Percentiles rank a stretch among this genome's conserved stretches.
phyloP scores from a whole-genome alignment of 192 early-diverging fungal species.

The Coemansia sp. region DNA sequence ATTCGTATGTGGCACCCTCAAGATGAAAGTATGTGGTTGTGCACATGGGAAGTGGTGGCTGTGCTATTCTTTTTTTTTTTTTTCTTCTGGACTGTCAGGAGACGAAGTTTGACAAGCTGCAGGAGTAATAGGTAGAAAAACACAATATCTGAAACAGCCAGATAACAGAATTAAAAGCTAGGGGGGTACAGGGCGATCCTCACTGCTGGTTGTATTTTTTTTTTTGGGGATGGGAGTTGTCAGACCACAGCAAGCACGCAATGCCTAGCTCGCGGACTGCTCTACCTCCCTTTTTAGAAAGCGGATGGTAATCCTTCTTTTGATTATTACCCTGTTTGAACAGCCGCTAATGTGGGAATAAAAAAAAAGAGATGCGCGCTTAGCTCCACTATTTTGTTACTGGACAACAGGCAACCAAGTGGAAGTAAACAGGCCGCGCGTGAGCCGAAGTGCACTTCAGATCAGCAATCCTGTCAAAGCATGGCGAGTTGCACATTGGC shows the following conservation, averaged over 20 bases:
- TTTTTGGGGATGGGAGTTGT: neutral
- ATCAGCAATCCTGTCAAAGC: neutral
- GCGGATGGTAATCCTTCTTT: constrained; percentile 3
- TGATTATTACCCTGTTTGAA: neutral
- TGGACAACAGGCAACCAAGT: neutral
- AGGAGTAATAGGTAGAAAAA: neutral
- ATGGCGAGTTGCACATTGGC: neutral
- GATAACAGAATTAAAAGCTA: neutral
- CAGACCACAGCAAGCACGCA: constrained; percentile 6
- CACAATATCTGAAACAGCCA: neutral
- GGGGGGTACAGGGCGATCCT: constrained; percentile 8
- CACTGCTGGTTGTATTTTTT: neutral
- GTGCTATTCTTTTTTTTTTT: neutral
- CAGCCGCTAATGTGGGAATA: neutral
- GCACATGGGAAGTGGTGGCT: neutral
- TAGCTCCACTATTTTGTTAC: neutral
- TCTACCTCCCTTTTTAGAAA: neutral
- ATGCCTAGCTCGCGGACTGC: constrained; percentile 5
- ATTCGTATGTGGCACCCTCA: neutral
- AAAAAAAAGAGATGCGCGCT: neutral
- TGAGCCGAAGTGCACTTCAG: neutral
- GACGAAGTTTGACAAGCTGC: neutral
- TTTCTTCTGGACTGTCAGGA: neutral
- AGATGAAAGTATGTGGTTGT: neutral
- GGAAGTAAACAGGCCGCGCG: neutral